Evolutionary conservation across 495 filamentous ascomycete genomes (phyloP).

Genomic region (Aspergillus ostianus): DNA sequence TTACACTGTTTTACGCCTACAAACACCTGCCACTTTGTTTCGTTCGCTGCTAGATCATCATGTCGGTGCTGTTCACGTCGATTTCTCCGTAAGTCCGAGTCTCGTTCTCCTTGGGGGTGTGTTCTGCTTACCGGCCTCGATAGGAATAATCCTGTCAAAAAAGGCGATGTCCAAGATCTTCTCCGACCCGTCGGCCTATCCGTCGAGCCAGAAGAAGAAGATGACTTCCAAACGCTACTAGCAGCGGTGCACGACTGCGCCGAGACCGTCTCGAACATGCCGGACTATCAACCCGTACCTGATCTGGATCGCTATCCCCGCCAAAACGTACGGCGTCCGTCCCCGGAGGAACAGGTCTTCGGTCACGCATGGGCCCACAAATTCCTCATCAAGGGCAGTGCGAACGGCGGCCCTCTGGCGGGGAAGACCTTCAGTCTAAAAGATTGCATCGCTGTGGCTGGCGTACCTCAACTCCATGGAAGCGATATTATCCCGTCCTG

Average conservation of each 20-base stretch:
- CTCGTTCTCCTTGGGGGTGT: background rate
- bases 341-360: slow-evolving; percentile 27
- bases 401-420: slow-evolving; percentile 60
- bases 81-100: slow-evolving; percentile 29
- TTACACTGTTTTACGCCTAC: background rate
- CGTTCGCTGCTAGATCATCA: slow-evolving; percentile 3
- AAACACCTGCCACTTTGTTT: background rate
- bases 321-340: slow-evolving; percentile 29
- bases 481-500: slow-evolving; percentile 37
- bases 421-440: slow-evolving; percentile 77
- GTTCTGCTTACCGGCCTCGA: background rate
- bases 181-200: slow-evolving; percentile 26
- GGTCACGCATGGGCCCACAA: slow-evolving; percentile 35
- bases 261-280: slow-evolving; percentile 25
- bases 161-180: slow-evolving; percentile 27
- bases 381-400: slow-evolving; percentile 32
- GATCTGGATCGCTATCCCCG: slow-evolving; percentile 30
- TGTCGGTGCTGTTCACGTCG: slow-evolving; percentile 36
- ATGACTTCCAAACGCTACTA: slow-evolving; percentile 32
- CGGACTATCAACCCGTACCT: slow-evolving; percentile 33
- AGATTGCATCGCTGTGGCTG: slow-evolving; percentile 41
- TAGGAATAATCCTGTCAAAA: slow-evolving; percentile 31
- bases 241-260: slow-evolving; percentile 37
- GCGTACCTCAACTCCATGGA: slow-evolving; percentile 37
- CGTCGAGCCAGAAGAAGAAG: slow-evolving; percentile 26